These are phyloP conservation scores for Cornus suecica DNA, from an alignment of 148 eudicot species.

Conservation along the genomic window DNA sequence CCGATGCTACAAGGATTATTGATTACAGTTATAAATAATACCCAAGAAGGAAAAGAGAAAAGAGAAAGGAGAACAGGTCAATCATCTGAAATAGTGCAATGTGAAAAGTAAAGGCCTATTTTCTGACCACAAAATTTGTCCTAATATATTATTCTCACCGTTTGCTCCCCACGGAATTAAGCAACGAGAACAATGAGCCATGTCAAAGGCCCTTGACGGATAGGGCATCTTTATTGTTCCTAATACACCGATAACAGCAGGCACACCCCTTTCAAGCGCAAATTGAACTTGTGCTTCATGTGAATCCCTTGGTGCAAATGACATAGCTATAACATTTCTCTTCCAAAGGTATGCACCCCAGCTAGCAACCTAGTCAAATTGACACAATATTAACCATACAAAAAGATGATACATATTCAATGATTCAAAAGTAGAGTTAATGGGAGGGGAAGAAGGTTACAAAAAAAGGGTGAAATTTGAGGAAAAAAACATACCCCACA, in stretches of 20 bases:
- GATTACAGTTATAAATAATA: neutral
- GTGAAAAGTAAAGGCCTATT: neutral
- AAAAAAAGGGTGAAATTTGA: neutral
- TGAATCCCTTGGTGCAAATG: conserved; percentile 72
- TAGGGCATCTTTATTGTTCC: conserved; percentile 61
- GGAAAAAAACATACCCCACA: conserved; percentile 27
- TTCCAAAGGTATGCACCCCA: conserved; percentile 69
- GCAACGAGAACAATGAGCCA: conserved; percentile 72
- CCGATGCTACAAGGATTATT: neutral
- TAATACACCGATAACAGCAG: conserved; percentile 69
- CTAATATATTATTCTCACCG: conserved; percentile 27
- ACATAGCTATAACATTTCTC: conserved; percentile 60
- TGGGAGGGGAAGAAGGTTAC: neutral
- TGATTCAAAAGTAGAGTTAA: neutral
- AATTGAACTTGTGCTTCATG: conserved; percentile 80
- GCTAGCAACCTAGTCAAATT: conserved; percentile 58
- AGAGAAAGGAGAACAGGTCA: neutral
- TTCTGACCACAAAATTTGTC: neutral
- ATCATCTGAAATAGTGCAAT: neutral
- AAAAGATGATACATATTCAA: neutral
- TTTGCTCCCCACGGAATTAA: conserved; percentile 57
- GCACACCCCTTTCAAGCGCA: conserved; percentile 78
- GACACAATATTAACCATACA: neutral
- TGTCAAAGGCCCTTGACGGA: conserved; percentile 59
- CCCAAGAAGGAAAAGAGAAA: neutral